Base-by-base conservation (phyloP, 2,329 filamentous ascomycete species). In the Sclerotinia minor region DNA sequence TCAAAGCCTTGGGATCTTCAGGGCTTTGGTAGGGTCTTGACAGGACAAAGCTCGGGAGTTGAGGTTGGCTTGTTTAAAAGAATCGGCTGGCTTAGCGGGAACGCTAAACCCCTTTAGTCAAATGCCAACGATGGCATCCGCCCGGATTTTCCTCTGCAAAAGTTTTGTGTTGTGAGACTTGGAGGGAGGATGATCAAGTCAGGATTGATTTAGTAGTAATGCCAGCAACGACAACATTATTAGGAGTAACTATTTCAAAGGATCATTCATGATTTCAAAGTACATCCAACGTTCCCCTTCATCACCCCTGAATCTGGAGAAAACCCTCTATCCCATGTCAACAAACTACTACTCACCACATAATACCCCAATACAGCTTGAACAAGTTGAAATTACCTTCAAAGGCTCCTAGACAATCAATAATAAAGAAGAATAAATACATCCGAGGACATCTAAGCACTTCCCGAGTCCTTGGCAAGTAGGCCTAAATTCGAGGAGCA, bases 51-150 rank as follows among this genome's bases (percentile, higher is more conserved):
- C 58, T 50, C 47, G 65, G 47, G 45, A 49, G 57, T 49, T 49
- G 41, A 61, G 65, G 58, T 66, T 53, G 50, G 50, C 32, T 59
- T 66, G 64, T 26, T 38, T n/a, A 59, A 59, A 57, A 41, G 29
- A 47, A 35, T 66, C 53, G 55, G 44, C 44, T 67, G 65, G 65
- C 55, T 67, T 67, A 67, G 63, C 65, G 65, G 65, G n/a, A 45
- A 45, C 47, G 38, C 65, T 67, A 67, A 41, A 45, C 65, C 65
- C 5, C 2, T 54, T 67, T 54, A 2, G 65, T 52, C 57, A 35
- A 29, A 19, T 67, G 65, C 55, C 65, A 67, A 60, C 65, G 47
- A 61, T 61, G 44, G 58, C 58, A 61, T 49, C 58, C 58, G 58
- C 58, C 58, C 58, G 58, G 58, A 61, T 61, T 61, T 50, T 50